These are phyloP conservation scores for Globisporangium camurandrum DNA, from an alignment of 352 stramenopile species.

Conservation along the genomic window DNA sequence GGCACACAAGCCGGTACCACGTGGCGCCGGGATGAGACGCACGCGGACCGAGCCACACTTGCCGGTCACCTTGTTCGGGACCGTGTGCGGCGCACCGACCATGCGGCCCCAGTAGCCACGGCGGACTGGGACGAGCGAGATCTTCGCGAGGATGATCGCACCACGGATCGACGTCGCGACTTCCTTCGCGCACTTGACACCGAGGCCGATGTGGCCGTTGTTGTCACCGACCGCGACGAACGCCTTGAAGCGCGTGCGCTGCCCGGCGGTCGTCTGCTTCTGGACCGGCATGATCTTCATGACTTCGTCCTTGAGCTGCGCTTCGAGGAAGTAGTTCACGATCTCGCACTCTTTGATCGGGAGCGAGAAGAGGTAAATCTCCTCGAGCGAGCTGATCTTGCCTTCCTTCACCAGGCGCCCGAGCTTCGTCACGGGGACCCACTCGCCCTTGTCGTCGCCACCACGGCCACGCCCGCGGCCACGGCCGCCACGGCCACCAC, in stretches of 20 bases:
- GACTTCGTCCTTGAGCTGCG: conserved; percentile 98
- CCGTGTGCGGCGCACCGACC: conserved; percentile 93
- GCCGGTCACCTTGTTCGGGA: conserved; percentile 98
- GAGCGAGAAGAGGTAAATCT: conserved; percentile 99
- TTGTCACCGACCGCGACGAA: conserved; percentile 99
- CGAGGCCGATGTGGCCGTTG: conserved; percentile 98
- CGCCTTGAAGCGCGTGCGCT: conserved; percentile 99
- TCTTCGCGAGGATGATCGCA: conserved; percentile 99
- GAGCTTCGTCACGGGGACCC: conserved; percentile 99
- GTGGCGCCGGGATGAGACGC: conserved; percentile 98
- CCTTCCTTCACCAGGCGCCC: conserved; percentile 99
- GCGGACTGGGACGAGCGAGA: conserved; percentile 96
- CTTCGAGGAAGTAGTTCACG: conserved; percentile 98
- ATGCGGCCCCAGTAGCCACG: conserved; percentile 98
- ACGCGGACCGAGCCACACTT: conserved; percentile 99
- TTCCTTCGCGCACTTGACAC: conserved; percentile 99
- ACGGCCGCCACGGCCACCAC: conserved; percentile 74
- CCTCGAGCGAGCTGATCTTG: conserved; percentile 98
- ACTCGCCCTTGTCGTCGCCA: conserved; percentile 93
- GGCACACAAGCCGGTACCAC: conserved; percentile 98
- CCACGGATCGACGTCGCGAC: conserved; percentile 98
- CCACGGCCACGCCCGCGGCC: conserved; percentile 79
- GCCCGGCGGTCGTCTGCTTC: conserved; percentile 99
- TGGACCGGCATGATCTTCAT: conserved; percentile 99
- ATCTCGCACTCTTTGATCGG: conserved; percentile 99